Percentiles rank a stretch among this genome's conserved stretches.
phyloP scores from a whole-genome alignment of 805 yeast species.

The Alloascoidea hylecoeti region DNA sequence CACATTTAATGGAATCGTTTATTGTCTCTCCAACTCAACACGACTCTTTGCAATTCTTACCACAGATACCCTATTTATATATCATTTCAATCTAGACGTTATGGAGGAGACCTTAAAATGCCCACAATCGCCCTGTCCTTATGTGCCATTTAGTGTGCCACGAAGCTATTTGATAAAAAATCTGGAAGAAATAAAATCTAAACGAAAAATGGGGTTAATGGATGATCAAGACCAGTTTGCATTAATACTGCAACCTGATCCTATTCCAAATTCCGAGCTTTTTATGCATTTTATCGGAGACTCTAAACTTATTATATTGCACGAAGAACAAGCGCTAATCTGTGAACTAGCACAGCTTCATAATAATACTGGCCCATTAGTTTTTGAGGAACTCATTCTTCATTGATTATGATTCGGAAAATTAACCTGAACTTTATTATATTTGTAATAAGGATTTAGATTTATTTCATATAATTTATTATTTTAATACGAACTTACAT shows the following conservation, averaged over 20 bases:
- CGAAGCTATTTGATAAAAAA: not conserved
- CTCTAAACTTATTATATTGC: not conserved
- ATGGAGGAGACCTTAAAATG: not conserved
- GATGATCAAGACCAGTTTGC: too few relatives aligned
- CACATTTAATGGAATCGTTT: not conserved
- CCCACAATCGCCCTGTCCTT: not conserved
- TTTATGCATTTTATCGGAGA: not conserved
- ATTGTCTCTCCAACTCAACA: not conserved
- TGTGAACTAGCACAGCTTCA: too few relatives aligned
- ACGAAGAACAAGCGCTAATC: not conserved
- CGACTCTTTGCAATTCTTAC: not conserved
- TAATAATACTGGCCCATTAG: too few relatives aligned
- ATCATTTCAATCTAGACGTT: not conserved
- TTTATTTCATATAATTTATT: too few relatives aligned
- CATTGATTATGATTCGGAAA: too few relatives aligned
- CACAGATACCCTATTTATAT: not conserved
- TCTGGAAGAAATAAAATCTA: too few relatives aligned
- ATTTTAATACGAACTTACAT: too few relatives aligned
- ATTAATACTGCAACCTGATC: too few relatives aligned
- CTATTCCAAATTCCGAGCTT: not conserved
- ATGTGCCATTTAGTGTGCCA: conserved; percentile 1
- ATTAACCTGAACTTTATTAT: too few relatives aligned
- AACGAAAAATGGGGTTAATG: too few relatives aligned
- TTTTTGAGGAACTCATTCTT: not conserved
- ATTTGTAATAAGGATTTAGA: too few relatives aligned